A percentile compares a stretch with the other conserved stretches of the same genome.
Conservation (phyloP, 2,329 filamentous ascomycete genomes). For the Talaromyces rugulosus region DNA sequence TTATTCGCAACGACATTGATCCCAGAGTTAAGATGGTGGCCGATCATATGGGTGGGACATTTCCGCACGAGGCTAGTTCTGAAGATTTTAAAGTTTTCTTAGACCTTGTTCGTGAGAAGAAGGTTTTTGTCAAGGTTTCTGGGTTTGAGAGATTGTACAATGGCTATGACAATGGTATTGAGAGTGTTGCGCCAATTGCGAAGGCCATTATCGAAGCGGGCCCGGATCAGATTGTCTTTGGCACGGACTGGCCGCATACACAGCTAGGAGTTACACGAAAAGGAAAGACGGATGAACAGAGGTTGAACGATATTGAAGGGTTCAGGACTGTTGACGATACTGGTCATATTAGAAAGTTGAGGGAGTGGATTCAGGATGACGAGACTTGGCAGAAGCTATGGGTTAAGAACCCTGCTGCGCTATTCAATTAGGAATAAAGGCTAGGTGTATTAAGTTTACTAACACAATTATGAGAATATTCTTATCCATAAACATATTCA, state of each 20-base stretch:
- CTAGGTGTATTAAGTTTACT: background rate
- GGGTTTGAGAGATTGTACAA: constrained; percentile 22
- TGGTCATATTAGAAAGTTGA: constrained; percentile 16
- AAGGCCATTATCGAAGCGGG: constrained; percentile 17
- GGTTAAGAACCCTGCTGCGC: constrained; percentile 17
- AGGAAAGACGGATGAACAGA: constrained; percentile 18
- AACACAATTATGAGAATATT: background rate
- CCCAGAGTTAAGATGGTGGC: constrained; percentile 20
- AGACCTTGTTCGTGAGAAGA: constrained; percentile 17
- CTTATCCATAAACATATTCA: no score
- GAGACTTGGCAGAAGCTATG: constrained; percentile 18
- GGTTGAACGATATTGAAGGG: constrained; percentile 17
- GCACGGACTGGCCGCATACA: constrained; percentile 21
- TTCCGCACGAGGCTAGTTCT: constrained; percentile 18
- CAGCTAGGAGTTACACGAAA: constrained; percentile 17
- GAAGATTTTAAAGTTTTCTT: constrained; percentile 18
- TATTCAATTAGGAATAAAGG: constrained; percentile 14
- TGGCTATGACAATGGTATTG: constrained; percentile 15
- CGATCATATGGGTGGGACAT: constrained; percentile 20
- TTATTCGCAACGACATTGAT: constrained; percentile 17
- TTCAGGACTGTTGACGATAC: constrained; percentile 18
- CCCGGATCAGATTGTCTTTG: constrained; percentile 19
- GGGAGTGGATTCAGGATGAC: constrained; percentile 19
- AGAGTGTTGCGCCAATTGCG: constrained; percentile 15
- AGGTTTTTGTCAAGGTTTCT: constrained; percentile 20